Base-by-base conservation (phyloP, 2,329 filamentous ascomycete genomes). In the Fusarium protoensiforme region DNA sequence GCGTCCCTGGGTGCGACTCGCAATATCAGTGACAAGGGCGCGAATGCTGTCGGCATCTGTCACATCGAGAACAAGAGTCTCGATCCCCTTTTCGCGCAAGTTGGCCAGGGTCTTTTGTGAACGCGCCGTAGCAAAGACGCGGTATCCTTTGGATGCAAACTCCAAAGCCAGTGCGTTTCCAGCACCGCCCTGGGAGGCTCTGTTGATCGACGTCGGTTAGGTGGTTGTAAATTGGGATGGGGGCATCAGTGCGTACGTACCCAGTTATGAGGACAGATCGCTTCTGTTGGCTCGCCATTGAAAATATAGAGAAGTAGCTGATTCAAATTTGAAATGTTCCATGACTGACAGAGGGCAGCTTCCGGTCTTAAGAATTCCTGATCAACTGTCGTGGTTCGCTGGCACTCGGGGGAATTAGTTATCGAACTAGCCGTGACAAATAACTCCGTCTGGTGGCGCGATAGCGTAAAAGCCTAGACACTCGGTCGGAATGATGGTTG, bases 91-190 rank as follows among this genome's bases (percentile, higher is more conserved):
- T 1, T 69, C 65, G n/a, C 24, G 3, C 13, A 69, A 18, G 13
- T 64, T 64, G 0, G 16, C 0, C 4, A 70, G 39, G 5, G 65
- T 43, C 2, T 69, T 70, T 1, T 29, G 54, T 0, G 68, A 70
- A 10, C 68, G 48, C 2, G 68, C 65, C 1, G 68, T 70, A 0
- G 68, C 68, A 24, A 70, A 70, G 10, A 69, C 68, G 3, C 65
- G 68, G 9, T 53, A 65, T n/a, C 65, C 68, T 24, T 53, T 43
- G 2, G 48, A 24, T 2, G 61, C 56, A 18, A 70, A 70, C 9
- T 65, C 61, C 1, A 61, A 10, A 31, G 65, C 68, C 7, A 70
- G 33, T 1, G 68, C 65, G 7, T 70, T 60, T 0, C 66, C 61
- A 1, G 65, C 66, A 27, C 65, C 33, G 7, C 65, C 68, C 14